Base-by-base conservation (phyloP, 371 early-diverging fungal species). In the Syncephalastrum racemosum region DNA sequence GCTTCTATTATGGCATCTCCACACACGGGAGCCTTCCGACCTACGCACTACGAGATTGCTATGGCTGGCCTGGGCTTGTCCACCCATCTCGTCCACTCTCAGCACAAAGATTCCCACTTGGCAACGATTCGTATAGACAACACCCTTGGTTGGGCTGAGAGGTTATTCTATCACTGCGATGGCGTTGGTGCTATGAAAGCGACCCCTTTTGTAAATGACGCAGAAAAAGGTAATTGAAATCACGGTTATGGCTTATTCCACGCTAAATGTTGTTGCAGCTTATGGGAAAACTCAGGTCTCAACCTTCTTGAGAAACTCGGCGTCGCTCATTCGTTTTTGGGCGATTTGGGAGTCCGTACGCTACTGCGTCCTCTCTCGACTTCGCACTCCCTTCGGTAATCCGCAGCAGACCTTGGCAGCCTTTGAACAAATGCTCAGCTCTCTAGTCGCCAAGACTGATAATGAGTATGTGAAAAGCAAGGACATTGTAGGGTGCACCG, bases 401-500 rank as follows among this genome's bases (percentile, higher is more conserved):
- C 90, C 92, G 2, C 81, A 83, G 42, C 89, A 90, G 78, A 88
- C 91, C 2, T 79, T 90, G 52, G 88, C 85, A 19, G 82, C 86
- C 0, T 71, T 92, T 45, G 90, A 90, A 63, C 70, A 79, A 8
- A 77, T 71, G 27, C 56, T 91, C 10, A 72, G 76, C 46, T 48
- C 62, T 0, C 40, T 71, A 0, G 42, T 69, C 4, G 16, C 64
- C 3, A 47, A 46, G 24, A 48, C 54, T 40, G 23, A 22, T 10
- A 36, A 31, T 20, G 40, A 42, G 36, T 31, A 31, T 10, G 36
- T 31, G 36, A 31, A 8, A 8, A 31, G 36, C 1, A 25, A 31
- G 36, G 10, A 31, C 10, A 10, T 42, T 3, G 43, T 49, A 27
- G 56, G 39, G 44, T 46, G 54, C 49, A 57, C 0, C 3, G 1